Evolutionary conservation across 2,329 filamentous ascomycete species (phyloP).

Genomic region (Trichoderma cornu-damae): DNA sequence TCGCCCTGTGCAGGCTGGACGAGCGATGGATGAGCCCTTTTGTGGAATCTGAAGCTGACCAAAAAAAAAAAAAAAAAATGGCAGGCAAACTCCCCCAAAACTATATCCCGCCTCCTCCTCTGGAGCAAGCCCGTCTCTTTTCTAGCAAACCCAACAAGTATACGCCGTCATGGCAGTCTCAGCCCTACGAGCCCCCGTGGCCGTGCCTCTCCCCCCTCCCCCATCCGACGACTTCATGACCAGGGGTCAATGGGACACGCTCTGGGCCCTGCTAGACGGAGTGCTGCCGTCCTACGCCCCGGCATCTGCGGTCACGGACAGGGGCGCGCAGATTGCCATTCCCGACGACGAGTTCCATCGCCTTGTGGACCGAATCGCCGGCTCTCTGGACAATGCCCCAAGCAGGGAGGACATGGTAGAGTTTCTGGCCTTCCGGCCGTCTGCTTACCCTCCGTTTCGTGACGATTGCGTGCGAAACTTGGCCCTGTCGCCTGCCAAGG

Average conservation of each 20-base stretch:
- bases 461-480: slow-evolving; percentile 44
- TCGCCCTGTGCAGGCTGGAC: no score
- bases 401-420: slow-evolving; percentile 43
- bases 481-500: slow-evolving; percentile 33
- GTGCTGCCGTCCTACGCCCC: slow-evolving; percentile 54
- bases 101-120: background rate
- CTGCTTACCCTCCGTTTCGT: slow-evolving; percentile 49
- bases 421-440: slow-evolving; percentile 50
- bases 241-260: slow-evolving; percentile 48
- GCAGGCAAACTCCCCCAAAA: no score
- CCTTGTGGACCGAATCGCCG: slow-evolving; percentile 37
- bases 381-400: slow-evolving; percentile 36
- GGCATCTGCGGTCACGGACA: slow-evolving; percentile 36
- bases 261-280: slow-evolving; percentile 53
- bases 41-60: no score
- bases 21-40: no score
- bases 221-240: slow-evolving; percentile 38
- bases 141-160: background rate
- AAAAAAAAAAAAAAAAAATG: no score
- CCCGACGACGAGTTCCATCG: slow-evolving; percentile 47
- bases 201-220: slow-evolving; percentile 25
- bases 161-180: slow-evolving; percentile 12
- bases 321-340: slow-evolving; percentile 40
- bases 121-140: background rate
- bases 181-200: slow-evolving; percentile 10